Evolutionary conservation across 1,139 yeast species (phyloP).

Genomic region (Diutina siamensis): DNA sequence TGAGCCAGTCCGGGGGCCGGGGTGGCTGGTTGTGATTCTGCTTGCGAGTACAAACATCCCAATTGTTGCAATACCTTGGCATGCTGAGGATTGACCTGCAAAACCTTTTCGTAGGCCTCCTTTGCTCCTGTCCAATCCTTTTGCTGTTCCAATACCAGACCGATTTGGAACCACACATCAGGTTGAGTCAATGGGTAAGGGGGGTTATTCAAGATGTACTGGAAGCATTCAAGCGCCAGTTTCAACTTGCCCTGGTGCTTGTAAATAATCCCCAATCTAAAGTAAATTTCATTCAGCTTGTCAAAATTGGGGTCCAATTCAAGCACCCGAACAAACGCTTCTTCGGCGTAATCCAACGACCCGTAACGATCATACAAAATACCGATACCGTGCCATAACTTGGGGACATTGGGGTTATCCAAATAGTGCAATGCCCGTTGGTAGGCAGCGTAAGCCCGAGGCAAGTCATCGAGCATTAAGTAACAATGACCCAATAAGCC

Average conservation of each 20-base stretch:
- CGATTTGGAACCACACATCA: constrained; percentile 97
- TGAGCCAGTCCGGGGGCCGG: constrained; percentile 11
- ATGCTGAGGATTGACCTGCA: constrained; percentile 83
- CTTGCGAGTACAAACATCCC: constrained; percentile 92
- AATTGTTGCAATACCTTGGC: constrained; percentile 92
- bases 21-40: constrained; percentile 23
- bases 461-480: constrained; percentile 90
- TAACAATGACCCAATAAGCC: constrained; percentile 95
- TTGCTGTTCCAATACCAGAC: constrained; percentile 89
- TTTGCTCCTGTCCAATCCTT: constrained; percentile 86
- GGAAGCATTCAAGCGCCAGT: constrained; percentile 86
- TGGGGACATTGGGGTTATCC: constrained; percentile 91
- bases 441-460: constrained; percentile 90
- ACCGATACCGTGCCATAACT: constrained; percentile 97
- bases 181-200: constrained; percentile 94
- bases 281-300: constrained; percentile 91
- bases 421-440: constrained; percentile 89
- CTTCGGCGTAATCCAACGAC: constrained; percentile 92
- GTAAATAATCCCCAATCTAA: constrained; percentile 92
- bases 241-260: constrained; percentile 85
- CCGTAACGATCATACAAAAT: constrained; percentile 93
- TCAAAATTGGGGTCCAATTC: constrained; percentile 94
- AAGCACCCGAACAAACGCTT: constrained; percentile 90
- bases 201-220: constrained; percentile 80
- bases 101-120: constrained; percentile 89